Evolutionary conservation across 225 moss, liverwort and hornwort species (phyloP), one percentile per base, ranked within the genome.

Genomic region (Straminergon stramineum): DNA sequence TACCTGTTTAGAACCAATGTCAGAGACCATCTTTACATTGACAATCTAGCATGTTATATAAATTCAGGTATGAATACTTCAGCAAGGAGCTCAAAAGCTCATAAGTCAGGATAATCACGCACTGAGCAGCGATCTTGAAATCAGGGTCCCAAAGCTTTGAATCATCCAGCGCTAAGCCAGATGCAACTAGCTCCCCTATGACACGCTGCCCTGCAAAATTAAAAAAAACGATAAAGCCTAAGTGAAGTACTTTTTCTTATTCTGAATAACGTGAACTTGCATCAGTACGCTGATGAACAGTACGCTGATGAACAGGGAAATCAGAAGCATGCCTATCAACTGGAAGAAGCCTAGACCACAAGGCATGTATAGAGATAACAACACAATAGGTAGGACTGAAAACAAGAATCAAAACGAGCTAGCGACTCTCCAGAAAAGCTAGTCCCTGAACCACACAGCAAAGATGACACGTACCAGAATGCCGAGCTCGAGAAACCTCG

Each of bases 91-190:
- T 75, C 32, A 20, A 39, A 39, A 70, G 51, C 41, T 88, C 53
- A 57, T 52, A 66, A 39, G n/a, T 74, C 71, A 76, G 77, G 79
- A 74, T 73, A 60, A 89, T 67, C 58, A 94, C 96, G 87, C 88
- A 99, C 97, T 97, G 95, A 87, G 99, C 97, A 91, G 99, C 99
- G 51, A 85, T 95, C 87, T 92, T 90, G 91, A 99, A 99, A 90
- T 99, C 96, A 79, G 96, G 92, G 81, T 99, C 94, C 99, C 99
- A 99, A 73, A 96, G 91, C 80, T 92, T 96, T 64, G 96, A 96
- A 90, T 99, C 99, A 92, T 99, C 95, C 88, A 99, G 86, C 35
- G 97, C 99, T 88, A 99, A 94, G 82, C 99, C 97, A 90, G 97
- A 97, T 62, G 93, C 91, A 53, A 99, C 96, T 63, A 97, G 97